These are phyloP conservation scores for Biancaea sappan DNA, from an alignment of 306 rosid genomes.

Conservation along the genomic window DNA sequence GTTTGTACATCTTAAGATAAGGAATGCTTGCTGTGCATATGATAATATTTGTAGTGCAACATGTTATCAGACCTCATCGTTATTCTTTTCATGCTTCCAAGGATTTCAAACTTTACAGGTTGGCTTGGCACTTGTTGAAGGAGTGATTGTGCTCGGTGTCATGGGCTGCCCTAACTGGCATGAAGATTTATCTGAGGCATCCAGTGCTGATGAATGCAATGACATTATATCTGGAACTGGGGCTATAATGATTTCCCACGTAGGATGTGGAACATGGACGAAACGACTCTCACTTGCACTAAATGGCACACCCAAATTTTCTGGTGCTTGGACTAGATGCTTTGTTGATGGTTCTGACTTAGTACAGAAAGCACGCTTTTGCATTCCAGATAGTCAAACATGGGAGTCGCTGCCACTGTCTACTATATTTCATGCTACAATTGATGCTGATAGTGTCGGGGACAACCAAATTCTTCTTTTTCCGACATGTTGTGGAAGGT, in stretches of 20 bases:
- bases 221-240: slow-evolving; percentile 53
- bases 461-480: slow-evolving; percentile 56
- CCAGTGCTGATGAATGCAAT: slow-evolving; percentile 36
- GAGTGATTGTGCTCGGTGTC: slow-evolving; percentile 70
- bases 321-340: slow-evolving; percentile 61
- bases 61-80: slow-evolving; percentile 7
- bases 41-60: slow-evolving; percentile 7
- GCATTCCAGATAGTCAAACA: slow-evolving; percentile 70
- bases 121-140: slow-evolving; percentile 92
- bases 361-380: slow-evolving; percentile 61
- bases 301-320: slow-evolving; percentile 35
- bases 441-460: slow-evolving; percentile 43
- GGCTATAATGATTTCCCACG: slow-evolving; percentile 76
- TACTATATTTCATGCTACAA: slow-evolving; percentile 51
- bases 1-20: slow-evolving; percentile 13
- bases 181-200: slow-evolving; percentile 46
- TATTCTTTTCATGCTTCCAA: slow-evolving; percentile 19
- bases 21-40: slow-evolving; percentile 10
- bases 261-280: slow-evolving; percentile 81
- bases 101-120: slow-evolving; percentile 53
- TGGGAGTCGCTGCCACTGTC: slow-evolving; percentile 82
- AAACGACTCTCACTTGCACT: slow-evolving; percentile 42
- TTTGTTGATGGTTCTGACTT: slow-evolving; percentile 53
- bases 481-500: slow-evolving; percentile 88
- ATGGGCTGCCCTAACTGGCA: slow-evolving; percentile 97